Base-by-base conservation (phyloP, 257 asterid species). In the Galeopsis tetrahit region DNA sequence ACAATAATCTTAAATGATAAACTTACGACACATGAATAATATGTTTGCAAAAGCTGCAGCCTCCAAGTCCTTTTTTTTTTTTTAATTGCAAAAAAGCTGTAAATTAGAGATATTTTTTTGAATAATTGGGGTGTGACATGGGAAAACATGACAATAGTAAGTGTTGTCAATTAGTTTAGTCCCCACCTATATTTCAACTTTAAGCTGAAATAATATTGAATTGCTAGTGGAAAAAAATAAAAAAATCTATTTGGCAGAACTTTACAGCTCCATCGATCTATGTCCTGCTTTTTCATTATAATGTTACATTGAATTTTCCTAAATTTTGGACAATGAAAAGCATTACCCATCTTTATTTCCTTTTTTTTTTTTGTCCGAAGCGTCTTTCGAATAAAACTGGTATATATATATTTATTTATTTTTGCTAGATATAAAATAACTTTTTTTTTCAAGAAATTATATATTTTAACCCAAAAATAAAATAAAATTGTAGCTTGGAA, bases 261-360 rank as follows among this genome's bases (percentile, higher is more conserved):
- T 75, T 80, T 80, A 78, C 87, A 82, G 83, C 79, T 75, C 72
- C 63, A 75, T 59, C 21, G 21, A 49, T 49, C 62, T 49, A 62
- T 36, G 17, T 68, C 55, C 53, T 63, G 56, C 58, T 48, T 43
- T 49, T 70, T 84, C 79, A 78, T 80, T 78, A 7, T 53, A 7
- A 7, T 53, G 10, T 46, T 44, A 51, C 77, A 10, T 67, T 83
- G 78, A 78, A 77, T 43, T 67, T 81, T 82, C 71, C 35, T 36
- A 67, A 73, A 35, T 63, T 57, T 71, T 39, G 5, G 10, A 8
- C 51, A 70, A 67, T 66, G 58, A 52, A 48, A 74, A 55, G 64
- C 75, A 33, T 71, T n/a, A 10, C 33, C 10, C 68, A 48, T 52
- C 51, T 70, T 76, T 10, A 8, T 28, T 71, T 79, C 66, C 17